Evolutionary conservation across 73 alveolate species (phyloP), one percentile per base, ranked within the genome.

Genomic region (Tetrahymena borealis): DNA sequence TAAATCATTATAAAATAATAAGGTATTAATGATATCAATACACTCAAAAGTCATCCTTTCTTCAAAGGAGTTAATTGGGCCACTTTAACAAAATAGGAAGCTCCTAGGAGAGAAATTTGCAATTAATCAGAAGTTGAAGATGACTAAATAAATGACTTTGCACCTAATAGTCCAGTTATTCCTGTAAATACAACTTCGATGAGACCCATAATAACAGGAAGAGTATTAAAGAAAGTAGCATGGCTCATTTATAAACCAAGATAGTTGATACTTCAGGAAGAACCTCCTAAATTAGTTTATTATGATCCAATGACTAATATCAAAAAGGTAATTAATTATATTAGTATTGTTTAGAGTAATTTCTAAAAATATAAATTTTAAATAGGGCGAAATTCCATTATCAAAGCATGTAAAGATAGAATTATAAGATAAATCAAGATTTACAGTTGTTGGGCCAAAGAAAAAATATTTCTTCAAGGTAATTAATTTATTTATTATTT

Each of bases 241-340:
- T 93, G 95, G 95, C 78, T 93, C 31, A 93, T 93, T 35, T 93
- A 93, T 77, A 79, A 91, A 93, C 95, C 95, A 31, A 40, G 90
- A 85, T 91, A 93, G 40, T 39, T 93, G 39, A 91, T 93, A 9
- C 24, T 93, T 28, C 42, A 79, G 2, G 95, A 93, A 90, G 95
- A 79, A 18, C 39, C 39, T 93, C 90, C 91, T 91, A 93, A 93
- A 41, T 85, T 93, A 39, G 95, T 90, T 15, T 85, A 79, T 33
- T 93, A 38, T 85, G 95, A 93, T 85, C 95, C 95, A 38, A 92
- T 79, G 91, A 78, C 95, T 24, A 60, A 60, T 60, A 10, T 60
- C n/a, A 60, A 60, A 60, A 60, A 60, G 37, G 85, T 60, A 60
- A 60, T 15, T n/a, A 24, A 10, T 0, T 1, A 7, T 7, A 41